Evolutionary conservation across 2,329 filamentous ascomycete species (phyloP).

Genomic region (Elsinoe perseae): DNA sequence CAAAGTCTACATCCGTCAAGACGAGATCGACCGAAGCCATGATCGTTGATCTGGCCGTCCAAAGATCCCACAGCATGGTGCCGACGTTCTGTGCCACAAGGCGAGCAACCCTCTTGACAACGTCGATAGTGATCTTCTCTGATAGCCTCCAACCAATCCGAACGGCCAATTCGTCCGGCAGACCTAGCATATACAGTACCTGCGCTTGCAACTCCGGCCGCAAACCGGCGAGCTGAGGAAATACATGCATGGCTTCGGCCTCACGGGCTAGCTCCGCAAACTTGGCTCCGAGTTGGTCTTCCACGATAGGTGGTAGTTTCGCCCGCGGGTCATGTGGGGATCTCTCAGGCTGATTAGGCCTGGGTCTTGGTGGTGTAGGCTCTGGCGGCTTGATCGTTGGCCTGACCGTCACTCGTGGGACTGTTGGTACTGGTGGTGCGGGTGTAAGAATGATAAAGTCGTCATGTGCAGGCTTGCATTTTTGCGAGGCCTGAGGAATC

Average conservation of each 20-base stretch:
- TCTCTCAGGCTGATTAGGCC: background rate
- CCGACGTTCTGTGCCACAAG: background rate
- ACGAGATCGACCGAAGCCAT: background rate
- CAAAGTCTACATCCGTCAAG: background rate
- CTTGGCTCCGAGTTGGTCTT: background rate
- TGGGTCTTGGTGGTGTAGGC: background rate
- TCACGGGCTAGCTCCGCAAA: background rate
- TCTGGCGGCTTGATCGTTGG: too few relatives aligned
- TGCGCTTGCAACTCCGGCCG: background rate
- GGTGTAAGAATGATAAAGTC: too few relatives aligned
- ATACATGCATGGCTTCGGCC: background rate
- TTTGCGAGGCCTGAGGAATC: too few relatives aligned
- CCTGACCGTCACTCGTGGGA: too few relatives aligned
- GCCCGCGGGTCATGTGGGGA: background rate
- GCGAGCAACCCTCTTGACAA: background rate
- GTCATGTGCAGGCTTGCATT: too few relatives aligned
- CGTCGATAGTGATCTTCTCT: background rate
- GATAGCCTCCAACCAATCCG: background rate
- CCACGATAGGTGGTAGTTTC: background rate
- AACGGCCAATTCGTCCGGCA: background rate
- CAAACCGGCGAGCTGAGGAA: constrained; percentile 19
- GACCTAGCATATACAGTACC: background rate
- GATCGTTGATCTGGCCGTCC: background rate
- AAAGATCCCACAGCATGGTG: background rate
- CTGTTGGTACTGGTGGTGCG: too few relatives aligned